These are phyloP conservation scores for Lentinula detonsa DNA, from an alignment of 768 basidiomycete species.

Conservation along the genomic window DNA sequence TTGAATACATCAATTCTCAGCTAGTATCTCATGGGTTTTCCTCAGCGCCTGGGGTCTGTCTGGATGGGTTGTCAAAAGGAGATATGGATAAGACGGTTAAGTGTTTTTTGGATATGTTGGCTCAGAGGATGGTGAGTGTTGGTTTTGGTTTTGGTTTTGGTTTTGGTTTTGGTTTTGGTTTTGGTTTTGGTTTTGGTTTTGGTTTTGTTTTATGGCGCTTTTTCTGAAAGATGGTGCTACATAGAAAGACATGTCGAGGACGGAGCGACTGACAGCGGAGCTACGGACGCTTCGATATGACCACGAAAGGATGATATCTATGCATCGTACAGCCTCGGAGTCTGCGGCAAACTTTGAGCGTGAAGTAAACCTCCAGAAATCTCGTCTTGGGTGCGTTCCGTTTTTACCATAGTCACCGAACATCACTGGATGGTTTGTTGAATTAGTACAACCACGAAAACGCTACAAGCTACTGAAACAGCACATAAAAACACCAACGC, in stretches of 20 bases:
- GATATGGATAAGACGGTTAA: slow-evolving; percentile 58
- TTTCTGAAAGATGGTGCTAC: no score
- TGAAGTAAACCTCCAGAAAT: slow-evolving; percentile 70
- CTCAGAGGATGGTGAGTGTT: slow-evolving; percentile 66
- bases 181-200: no score
- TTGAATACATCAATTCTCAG: slow-evolving; percentile 79
- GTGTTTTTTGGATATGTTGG: slow-evolving; percentile 70
- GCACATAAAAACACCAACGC: slow-evolving; percentile 65
- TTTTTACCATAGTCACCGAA: background rate
- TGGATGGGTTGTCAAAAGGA: slow-evolving; percentile 56
- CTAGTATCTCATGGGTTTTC: slow-evolving; percentile 78
- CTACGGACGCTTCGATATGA: slow-evolving; percentile 76
- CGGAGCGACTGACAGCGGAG: slow-evolving; percentile 71
- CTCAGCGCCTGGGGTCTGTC: slow-evolving; percentile 52
- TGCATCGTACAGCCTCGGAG: slow-evolving; percentile 57
- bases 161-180: no score
- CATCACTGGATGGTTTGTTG: background rate
- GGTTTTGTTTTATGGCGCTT: no score
- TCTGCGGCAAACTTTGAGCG: slow-evolving; percentile 67
- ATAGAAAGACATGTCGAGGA: slow-evolving; percentile 76
- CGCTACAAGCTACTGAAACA: slow-evolving; percentile 52
- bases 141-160: no score
- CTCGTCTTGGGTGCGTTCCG: slow-evolving; percentile 57
- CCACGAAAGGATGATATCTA: slow-evolving; percentile 63
- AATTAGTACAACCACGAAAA: slow-evolving; percentile 43